Base-by-base conservation (phyloP, 1,284 basidiomycete species). In the Puccinia novopanici region DNA sequence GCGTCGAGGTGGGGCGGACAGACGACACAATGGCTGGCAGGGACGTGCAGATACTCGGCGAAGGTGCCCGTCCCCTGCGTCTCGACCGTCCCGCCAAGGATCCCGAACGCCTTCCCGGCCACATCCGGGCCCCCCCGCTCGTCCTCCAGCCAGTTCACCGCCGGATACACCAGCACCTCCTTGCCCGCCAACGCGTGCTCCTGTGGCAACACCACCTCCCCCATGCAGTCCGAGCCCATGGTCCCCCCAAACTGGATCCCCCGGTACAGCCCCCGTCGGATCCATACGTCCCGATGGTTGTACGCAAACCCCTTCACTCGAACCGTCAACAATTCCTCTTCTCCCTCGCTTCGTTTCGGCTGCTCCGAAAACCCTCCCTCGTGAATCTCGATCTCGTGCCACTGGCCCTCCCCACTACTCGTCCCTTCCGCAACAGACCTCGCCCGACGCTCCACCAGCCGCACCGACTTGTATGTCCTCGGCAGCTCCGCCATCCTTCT, bases 251-350 rank as follows among this genome's bases (percentile, higher is more conserved):
- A 70, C 40, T 57, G 42, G 67, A 70, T 71, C 0, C 22, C 3
- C 30, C 30, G 76, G 42, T 70, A 71, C n/a, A 70, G 37, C 15
- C 76, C 76, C 48, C 71, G 37, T 6, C 63, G 67, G 40, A 71
- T 78, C 76, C 65, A 78, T 34, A 78, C 30, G 12, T 78, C 76
- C n/a, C 65, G 76, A 34, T 78, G 76, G 65, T 78, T 78, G 34
- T 71, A 57, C 6, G 67, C 45, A 42, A 78, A 70, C 4, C 63
- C 70, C 24, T 57, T 68, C 34, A 78, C 55, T 30, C 54, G 57
- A 54, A 78, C 59, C 59, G 75, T 76, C 19, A 76, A 24, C 19
- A 54, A 6, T 45, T 8, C 15, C 45, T 45, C 45, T n/a, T n/a
- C n/a, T n/a, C n/a, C n/a, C n/a, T n/a, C n/a, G n/a, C n/a, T n/a